Base-by-base conservation (phyloP, 805 yeast species). In the Blastobotrys parvus region DNA sequence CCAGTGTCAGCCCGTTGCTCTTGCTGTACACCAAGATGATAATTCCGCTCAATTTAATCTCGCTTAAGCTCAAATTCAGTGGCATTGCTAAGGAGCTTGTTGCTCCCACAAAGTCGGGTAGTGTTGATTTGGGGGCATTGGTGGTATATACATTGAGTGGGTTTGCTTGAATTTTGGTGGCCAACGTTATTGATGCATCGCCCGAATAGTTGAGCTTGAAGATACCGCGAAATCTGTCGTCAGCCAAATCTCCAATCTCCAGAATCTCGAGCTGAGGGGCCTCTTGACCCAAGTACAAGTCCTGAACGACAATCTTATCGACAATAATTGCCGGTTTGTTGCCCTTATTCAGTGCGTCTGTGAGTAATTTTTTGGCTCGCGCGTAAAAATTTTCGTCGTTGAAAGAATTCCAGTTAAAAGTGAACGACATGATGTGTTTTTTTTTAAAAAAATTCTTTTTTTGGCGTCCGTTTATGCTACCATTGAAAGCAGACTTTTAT, bases 1-100 rank as follows among this genome's bases (percentile, higher is more conserved):
- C 95, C 33, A 87, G 66, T 0, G 95, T 87, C 44, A 87, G 70
- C 1, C 95, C 95, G 56, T 85, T 85, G 3, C 82, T 71, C 54
- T 83, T 80, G 22, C 82, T 77, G 59, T 83, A 87, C 3, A 87
- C 95, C 48, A 86, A 77, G 42, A 87, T 82, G 19, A 89, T 87
- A 46, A 88, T 87, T 1, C 94, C 92, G 44, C 80, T 75, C 41
- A 87, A 69, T 52, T 72, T 71, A 48, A 87, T 80, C 44, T 82
- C 80, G 33, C 87, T 75, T 42, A 87, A 65, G 32, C 81, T 80
- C 53, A 87, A 68, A 57, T 82, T 84, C 51, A 87, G 69, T 3
- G 95, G 95, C 41, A 87, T 75, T 15, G 84, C 78, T 56, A 87
- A 79, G 27, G 82, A 74, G 42, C 78, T 78, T 35, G 75, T 70